Base-by-base conservation (phyloP, 306 rosid species). In the Canavalia gladiata region DNA sequence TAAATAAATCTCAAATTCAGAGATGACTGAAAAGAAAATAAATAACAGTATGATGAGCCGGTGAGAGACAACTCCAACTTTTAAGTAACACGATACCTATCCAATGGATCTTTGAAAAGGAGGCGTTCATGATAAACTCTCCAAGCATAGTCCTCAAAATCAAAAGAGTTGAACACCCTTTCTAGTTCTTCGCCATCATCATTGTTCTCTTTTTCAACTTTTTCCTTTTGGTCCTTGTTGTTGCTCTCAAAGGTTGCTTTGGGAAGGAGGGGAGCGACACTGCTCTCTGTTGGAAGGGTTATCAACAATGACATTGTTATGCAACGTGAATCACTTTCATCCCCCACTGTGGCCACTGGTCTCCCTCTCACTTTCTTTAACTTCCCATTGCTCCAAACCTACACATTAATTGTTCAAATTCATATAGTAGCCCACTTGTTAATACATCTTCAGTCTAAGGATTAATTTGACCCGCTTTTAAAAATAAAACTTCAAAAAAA, bases 361-460 rank as follows among this genome's bases (percentile, higher is more conserved):
- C 91, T 94, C 5, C 95, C 98, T 83, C 97, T 90, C 88, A 90
- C 97, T 80, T 94, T 94, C 88, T 89, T 92, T 49, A 94, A 69
- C 76, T 81, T 90, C 1, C 95, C 97, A 81, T 94, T 94, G 90
- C 97, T 91, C 98, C 97, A 94, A 4, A 94, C 97, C 98, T 94
- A 30, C 25, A 64, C 29, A 39, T 63, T 82, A 37, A 59, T 55
- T 35, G 7, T 59, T 54, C 10, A 6, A 65, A 33, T 28, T 42
- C 33, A 46, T 12, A 6, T 30, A 41, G 51, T 35, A 11, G 2
- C 63, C 18, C 55, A 35, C 8, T 41, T 66, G 34, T 13, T 4
- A 49, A 39, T 62, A 52, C 9, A 57, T 33, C 46, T 30, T n/a
- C n/a, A 33, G 8, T n/a, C 76, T 29, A 1, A 45, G 4, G 30